Percentiles rank a stretch among this genome's conserved stretches.
Evolutionary conservation across 495 filamentous ascomycete species (phyloP).

Genomic region (Penicillium dipodomyicola): DNA sequence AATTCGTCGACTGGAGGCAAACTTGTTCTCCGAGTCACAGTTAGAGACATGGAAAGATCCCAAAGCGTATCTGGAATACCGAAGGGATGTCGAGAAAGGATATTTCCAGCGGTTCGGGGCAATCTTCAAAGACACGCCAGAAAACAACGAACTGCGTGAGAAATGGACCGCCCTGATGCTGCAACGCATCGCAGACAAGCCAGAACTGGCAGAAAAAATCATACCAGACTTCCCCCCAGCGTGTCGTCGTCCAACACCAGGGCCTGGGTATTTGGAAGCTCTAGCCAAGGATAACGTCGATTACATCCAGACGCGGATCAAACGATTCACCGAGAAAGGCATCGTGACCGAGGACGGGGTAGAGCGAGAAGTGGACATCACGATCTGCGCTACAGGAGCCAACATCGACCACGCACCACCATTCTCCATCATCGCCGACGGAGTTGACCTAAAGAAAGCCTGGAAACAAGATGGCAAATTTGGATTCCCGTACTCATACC

Average conservation of each 20-base stretch:
- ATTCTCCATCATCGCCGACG: constrained; percentile 55
- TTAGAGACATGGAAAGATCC: constrained; percentile 49
- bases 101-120: constrained; percentile 57
- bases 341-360: constrained; percentile 54
- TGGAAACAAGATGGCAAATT: constrained; percentile 53
- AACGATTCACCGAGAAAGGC: constrained; percentile 54
- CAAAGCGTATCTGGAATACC: constrained; percentile 47
- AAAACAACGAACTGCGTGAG: constrained; percentile 48
- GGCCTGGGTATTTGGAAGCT: constrained; percentile 69
- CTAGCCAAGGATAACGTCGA: constrained; percentile 61
- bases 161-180: constrained; percentile 54
- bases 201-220: constrained; percentile 53
- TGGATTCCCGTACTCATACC: constrained; percentile 64
- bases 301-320: constrained; percentile 57
- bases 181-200: constrained; percentile 50
- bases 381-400: constrained; percentile 69
- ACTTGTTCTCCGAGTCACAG: constrained; percentile 51
- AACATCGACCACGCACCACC: constrained; percentile 58
- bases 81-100: constrained; percentile 51
- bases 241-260: constrained; percentile 69
- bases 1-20: constrained; percentile 43
- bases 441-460: constrained; percentile 47
- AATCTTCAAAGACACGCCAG: constrained; percentile 53
- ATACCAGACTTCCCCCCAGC: constrained; percentile 64
- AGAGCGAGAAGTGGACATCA: constrained; percentile 52